Evolutionary conservation across 1,284 basidiomycete genomes (phyloP).

Genomic region (Rhodotorula sp.): DNA sequence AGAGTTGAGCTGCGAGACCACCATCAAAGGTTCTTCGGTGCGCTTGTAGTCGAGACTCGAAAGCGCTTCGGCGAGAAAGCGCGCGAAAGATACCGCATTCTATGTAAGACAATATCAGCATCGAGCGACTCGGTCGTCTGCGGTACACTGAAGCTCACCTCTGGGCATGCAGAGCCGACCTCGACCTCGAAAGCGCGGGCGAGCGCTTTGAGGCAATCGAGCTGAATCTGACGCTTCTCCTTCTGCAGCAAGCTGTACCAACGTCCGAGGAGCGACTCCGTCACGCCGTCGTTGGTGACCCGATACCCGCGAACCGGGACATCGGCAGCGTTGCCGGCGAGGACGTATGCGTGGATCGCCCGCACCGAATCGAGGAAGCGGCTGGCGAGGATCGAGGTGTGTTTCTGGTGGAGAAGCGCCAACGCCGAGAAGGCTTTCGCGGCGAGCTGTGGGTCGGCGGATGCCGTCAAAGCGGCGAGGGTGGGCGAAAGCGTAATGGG

Average conservation of each 20-base stretch:
- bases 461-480: conserved; percentile 89
- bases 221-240: conserved; percentile 77
- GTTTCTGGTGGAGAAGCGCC: conserved; percentile 78
- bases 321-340: conserved; percentile 55
- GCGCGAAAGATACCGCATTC: conserved; percentile 75
- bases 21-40: conserved; percentile 82
- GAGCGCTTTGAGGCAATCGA: conserved; percentile 82
- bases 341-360: conserved; percentile 79
- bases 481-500: conserved; percentile 87
- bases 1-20: conserved; percentile 75
- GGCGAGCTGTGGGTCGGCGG: conserved; percentile 62
- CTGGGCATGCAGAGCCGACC: conserved; percentile 46
- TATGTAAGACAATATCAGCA: conserved; percentile 45
- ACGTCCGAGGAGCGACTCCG: conserved; percentile 71
- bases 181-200: conserved; percentile 75
- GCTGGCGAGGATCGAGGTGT: conserved; percentile 81
- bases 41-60: conserved; percentile 89
- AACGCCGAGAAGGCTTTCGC: conserved; percentile 78
- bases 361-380: conserved; percentile 76
- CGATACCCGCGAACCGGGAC: conserved; percentile 55
- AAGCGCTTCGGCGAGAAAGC: conserved; percentile 93
- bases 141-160: conserved; percentile 53
- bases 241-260: conserved; percentile 83
- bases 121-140: conserved; percentile 33
- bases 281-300: conserved; percentile 52